Evolutionary conservation across 345 rosid genomes (phyloP), one percentile per base, ranked within the genome.

Genomic region (Brassica rapa): DNA sequence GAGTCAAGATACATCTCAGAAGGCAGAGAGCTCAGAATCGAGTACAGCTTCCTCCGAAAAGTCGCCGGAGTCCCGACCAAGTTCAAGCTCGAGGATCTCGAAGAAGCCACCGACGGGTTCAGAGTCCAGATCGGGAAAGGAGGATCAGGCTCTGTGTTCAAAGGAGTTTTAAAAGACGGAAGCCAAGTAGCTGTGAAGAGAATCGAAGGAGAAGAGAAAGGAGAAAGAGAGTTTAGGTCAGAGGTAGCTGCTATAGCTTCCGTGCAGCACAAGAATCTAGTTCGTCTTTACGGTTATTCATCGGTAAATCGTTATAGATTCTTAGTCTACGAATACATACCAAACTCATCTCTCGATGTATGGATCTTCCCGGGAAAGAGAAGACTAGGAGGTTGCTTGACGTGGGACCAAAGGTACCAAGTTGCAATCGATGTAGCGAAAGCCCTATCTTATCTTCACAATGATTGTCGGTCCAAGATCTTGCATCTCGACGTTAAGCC

Each of bases 1-100:
- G 91, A 82, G 41, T 85, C 82, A 0, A 83, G 79, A 37, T 46
- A 85, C 53, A 81, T 32, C 16, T 82, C 93, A 0, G 92, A 89
- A 84, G 93, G 94, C 12, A 73, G 73, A 29, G 98, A 91, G 89
- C 91, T 91, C 10, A 83, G 89, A 32, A 84, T 88, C 15, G 97
- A 94, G 70, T 94, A 90, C 77, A 94, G 96, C 73, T 91, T 94
- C 62, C 81, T 94, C 0, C 69, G 98, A 68, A 90, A 89, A 84
- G 96, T 94, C 19, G 96, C 98, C 0, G 96, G 96, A 4, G 84
- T 91, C 8, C 97, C 98, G 0, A 90, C 80, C 1, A 90, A 83
- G 65, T 94, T 90, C 79, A 80, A 83, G 39, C 78, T 69, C 78
- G 86, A 80, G 37, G 97, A 94, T 75, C 83, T 94, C 0, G 98